Evolutionary conservation across 345 rosid species (phyloP), one percentile per base, ranked within the genome.

Genomic region (Eucalyptus pumila): DNA sequence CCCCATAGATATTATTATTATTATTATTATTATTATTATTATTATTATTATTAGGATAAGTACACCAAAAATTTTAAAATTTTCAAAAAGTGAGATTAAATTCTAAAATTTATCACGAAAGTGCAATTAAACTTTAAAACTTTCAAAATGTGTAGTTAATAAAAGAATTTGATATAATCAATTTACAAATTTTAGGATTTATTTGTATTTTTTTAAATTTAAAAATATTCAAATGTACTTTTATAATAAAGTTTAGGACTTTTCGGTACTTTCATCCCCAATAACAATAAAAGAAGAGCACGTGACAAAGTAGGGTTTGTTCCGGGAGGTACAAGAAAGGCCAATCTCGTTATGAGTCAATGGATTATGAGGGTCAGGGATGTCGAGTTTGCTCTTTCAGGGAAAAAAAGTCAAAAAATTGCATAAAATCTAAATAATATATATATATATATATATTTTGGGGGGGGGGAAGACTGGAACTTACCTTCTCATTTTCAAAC

Each of bases 121-220:
- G 16, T 49, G 6, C 0, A 49, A 49, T 49, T 49, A 0, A 49
- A 49, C 0, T 49, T 1, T 49, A 14, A 14, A 49, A 49, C 0
- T 49, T 49, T 49, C 1, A 50, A 52, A 52, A 52, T 7, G 1
- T 4, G 0, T 24, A 56, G 6, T 23, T 56, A 2, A 56, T 56
- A 56, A 11, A 56, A 56, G 11, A 23, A 56, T 27, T 54, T 23
- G 27, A 56, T 56, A 8, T 24, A 9, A 56, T 56, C 13, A 56
- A 56, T 56, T 56, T 56, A 11, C 0, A 56, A 56, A 23, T 56
- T 56, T 56, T 24, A 56, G 1, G 30, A 24, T 0, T 56, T 24
- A 11, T 56, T 56, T 56, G 14, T 24, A 24, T 23, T 56, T 56
- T 56, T 56, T 2, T 0, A 14, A 49, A 49, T 49, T 49, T 49